Conservation (phyloP, 306 rosid genomes). For the Cucumis melo region DNA sequence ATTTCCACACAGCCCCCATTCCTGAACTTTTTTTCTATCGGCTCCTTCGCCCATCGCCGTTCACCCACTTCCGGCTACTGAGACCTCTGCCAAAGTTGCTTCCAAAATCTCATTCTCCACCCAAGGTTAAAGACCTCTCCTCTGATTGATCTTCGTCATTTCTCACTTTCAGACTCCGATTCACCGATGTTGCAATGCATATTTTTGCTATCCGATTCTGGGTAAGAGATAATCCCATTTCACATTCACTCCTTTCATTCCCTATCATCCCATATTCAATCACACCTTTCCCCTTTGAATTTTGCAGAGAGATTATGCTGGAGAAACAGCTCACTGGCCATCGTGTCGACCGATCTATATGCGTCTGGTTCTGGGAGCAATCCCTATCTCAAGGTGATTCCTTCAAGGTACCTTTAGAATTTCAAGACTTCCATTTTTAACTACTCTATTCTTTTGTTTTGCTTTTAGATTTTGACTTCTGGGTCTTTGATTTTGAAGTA, state of each 20-base stretch:
- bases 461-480: background rate
- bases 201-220: conserved; percentile 93
- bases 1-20: too few relatives aligned
- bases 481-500: background rate
- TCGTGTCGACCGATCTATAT: conserved; percentile 93
- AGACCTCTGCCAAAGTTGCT: too few relatives aligned
- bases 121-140: too few relatives aligned
- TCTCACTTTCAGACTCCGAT: background rate
- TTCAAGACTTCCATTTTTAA: background rate
- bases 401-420: conserved; percentile 41
- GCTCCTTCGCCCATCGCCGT: too few relatives aligned
- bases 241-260: background rate
- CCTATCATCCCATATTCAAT: background rate
- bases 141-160: background rate
- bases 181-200: conserved; percentile 79
- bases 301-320: conserved; percentile 72
- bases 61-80: too few relatives aligned
- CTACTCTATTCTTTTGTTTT: background rate
- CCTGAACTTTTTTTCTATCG: too few relatives aligned
- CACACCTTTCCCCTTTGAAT: background rate
- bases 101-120: too few relatives aligned
- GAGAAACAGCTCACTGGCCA: conserved; percentile 95
- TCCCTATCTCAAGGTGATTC: conserved; percentile 64
- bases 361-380: conserved; percentile 88
- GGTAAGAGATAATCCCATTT: conserved; percentile 24